These are phyloP conservation scores for Suillus subalutaceus DNA, from an alignment of 768 basidiomycete genomes.

Conservation along the genomic window DNA sequence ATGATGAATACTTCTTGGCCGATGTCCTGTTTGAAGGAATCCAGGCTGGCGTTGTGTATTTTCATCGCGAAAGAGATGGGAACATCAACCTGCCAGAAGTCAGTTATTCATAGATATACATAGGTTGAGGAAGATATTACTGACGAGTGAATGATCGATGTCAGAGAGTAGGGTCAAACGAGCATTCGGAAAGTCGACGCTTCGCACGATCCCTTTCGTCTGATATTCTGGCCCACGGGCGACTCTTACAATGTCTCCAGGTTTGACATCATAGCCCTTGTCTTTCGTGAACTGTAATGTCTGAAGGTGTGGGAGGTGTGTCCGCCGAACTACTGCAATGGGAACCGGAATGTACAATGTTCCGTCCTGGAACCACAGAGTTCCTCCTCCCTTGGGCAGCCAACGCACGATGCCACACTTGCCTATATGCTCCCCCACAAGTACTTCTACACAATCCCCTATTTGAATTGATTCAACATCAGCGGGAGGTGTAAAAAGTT, in stretches of 20 bases:
- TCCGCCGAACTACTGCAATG: not conserved
- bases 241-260: not conserved
- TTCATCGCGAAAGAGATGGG: not conserved
- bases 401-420: not conserved
- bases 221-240: not conserved
- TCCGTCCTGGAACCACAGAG: not conserved
- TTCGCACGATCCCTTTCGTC: not conserved
- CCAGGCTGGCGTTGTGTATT: not conserved
- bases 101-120: too few species aligned
- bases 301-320: too few species aligned
- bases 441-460: not conserved
- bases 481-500: not conserved
- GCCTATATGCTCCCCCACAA: not conserved
- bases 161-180: not conserved
- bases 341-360: not conserved
- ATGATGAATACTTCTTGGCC: not conserved
- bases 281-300: not conserved
- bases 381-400: not conserved
- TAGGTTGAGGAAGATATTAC: not conserved
- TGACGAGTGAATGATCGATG: not conserved
- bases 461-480: not conserved
- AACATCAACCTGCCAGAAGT: not conserved
- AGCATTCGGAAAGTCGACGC: not conserved
- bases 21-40: not conserved
- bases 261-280: not conserved